phyloP scores from a whole-genome alignment of 202 grass and related monocot genomes.

The Brachypodium distachyon region DNA sequence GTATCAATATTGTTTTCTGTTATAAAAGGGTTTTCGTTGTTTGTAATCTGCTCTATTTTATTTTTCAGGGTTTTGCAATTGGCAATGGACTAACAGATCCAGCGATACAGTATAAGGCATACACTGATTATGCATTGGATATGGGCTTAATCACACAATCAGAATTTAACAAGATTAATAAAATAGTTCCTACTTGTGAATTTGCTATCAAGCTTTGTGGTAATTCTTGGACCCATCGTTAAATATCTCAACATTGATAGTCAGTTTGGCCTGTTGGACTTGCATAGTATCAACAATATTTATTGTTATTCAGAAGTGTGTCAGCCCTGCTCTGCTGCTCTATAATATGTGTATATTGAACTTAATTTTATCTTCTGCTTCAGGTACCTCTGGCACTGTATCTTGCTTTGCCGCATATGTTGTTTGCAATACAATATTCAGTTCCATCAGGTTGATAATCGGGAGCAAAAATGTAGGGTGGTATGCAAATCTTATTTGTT shows the following conservation, averaged over 20 bases:
- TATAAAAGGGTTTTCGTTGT: neutral
- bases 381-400: constrained; percentile 81
- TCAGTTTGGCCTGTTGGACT: neutral
- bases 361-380: constrained; percentile 18
- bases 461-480: constrained; percentile 67
- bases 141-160: constrained; percentile 68
- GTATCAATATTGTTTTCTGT: neutral
- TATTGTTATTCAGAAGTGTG: neutral
- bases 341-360: neutral
- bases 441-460: constrained; percentile 56
- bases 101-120: constrained; percentile 70
- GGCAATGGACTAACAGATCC: constrained; percentile 88
- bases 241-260: neutral
- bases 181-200: constrained; percentile 62
- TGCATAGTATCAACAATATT: neutral
- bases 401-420: constrained; percentile 72
- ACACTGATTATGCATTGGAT: constrained; percentile 74
- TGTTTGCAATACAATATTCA: constrained; percentile 88
- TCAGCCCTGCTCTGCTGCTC: neutral
- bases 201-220: constrained; percentile 84
- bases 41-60: neutral
- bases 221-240: constrained; percentile 29
- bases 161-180: constrained; percentile 63
- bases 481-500: neutral
- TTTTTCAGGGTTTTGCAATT: constrained; percentile 85